Evolutionary conservation across 176 grass and related monocot genomes (phyloP), one percentile per base, ranked within the genome.

Genomic region (Cenchrus fungigraminus): DNA sequence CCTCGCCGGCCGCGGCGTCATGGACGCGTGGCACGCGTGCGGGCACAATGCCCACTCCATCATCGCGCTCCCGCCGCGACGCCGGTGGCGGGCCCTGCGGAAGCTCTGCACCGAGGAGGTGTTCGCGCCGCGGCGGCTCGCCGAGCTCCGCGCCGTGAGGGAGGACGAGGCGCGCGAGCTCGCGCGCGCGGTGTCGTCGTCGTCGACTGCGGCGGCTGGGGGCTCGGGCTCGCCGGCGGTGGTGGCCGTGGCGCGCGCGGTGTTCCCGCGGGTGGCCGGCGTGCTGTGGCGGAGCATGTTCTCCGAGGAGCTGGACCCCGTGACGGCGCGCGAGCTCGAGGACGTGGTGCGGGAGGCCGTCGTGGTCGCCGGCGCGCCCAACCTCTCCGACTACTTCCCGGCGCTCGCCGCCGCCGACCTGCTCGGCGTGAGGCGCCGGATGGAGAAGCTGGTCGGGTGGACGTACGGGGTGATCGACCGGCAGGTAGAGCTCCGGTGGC

Each of bases 361-460:
- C 69, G 77, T n/a, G 49, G 5, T 78, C 1, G 70, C 13, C 3
- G 85, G 55, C 37, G 53, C 40, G 15, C 71, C 85, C 0, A 90
- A 93, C 80, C 9, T 87, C 0, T 93, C 87, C 2, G 87, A 93
- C 83, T 93, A 82, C 65, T 82, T 90, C 57, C 91, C 87, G 3
- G 22, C 76, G 8, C 8, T 93, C 25, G 28, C 77, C 5, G 64
- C 19, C 13, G 7, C 77, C 6, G 91, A 93, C 59, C 64, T 84
- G 2, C 85, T 68, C 15, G 34, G 34, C 32, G 65, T 68, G 79
- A 55, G 88, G 91, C 49, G 59, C 25, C 65, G 53, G 32, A 10
- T 54, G 10, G 19, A 45, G 13, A 8, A 6, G 6, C 22, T 82
- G 25, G 19, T 85, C 37, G 14, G 15, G 63, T 49, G 71, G 47